Percentiles rank a stretch among this genome's conserved stretches.
Conservation (phyloP, 352 stramenopile genomes). For the Phytopythium kandeliae region DNA sequence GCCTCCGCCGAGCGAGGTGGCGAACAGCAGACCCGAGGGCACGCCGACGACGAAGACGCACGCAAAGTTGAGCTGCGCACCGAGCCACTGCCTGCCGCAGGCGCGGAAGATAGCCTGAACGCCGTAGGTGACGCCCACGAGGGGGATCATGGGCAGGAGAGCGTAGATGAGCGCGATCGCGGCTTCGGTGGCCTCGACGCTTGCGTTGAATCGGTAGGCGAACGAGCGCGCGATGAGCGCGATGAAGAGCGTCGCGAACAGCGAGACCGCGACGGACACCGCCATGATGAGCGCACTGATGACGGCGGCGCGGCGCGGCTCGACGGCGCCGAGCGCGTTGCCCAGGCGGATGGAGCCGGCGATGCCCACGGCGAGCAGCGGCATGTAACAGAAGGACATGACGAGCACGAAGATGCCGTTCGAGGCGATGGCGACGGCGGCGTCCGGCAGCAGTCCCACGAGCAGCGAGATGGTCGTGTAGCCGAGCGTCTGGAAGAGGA, state of each 20-base stretch:
- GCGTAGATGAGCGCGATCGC: conserved; percentile 10
- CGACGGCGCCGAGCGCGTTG: conserved; percentile 22
- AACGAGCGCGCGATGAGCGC: conserved; percentile 11
- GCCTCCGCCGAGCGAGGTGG: conserved; percentile 10
- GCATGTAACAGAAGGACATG: conserved; percentile 22
- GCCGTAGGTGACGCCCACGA: conserved; percentile 17
- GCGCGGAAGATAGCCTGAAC: conserved; percentile 21
- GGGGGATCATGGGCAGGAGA: conserved; percentile 15
- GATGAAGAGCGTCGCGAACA: conserved; percentile 13
- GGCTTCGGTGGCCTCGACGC: conserved; percentile 10
- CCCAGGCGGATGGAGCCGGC: conserved; percentile 28
- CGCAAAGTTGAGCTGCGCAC: conserved; percentile 26
- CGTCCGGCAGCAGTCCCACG: conserved; percentile 25
- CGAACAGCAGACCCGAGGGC: conserved; percentile 20
- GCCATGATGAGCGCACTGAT: conserved; percentile 14
- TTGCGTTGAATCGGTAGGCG: conserved; percentile 16
- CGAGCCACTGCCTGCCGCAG: conserved; percentile 24
- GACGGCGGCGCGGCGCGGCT: conserved; percentile 17
- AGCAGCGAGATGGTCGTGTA: conserved; percentile 23
- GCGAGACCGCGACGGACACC: conserved; percentile 10
- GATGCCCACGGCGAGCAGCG: conserved; percentile 20
- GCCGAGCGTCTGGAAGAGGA: conserved; percentile 22
- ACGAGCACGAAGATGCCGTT: conserved; percentile 28
- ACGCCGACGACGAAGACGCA: conserved; percentile 26
- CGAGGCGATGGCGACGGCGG: conserved; percentile 22